Conservation (phyloP, 305 asterid genomes). For the Fraxinus paxiana region DNA sequence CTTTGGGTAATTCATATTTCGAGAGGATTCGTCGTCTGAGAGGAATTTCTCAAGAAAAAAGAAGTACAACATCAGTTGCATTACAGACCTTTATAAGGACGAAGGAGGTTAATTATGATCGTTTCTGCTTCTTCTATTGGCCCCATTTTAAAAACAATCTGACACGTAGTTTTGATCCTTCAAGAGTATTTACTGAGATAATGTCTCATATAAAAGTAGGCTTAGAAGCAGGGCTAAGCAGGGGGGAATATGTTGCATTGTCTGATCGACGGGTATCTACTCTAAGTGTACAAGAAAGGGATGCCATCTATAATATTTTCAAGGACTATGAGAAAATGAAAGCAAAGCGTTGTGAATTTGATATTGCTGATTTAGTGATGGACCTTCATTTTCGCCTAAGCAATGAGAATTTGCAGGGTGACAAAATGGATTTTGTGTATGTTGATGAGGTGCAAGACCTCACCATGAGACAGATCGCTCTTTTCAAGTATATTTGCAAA, state of each 20-base stretch:
- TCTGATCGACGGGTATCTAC: conserved; percentile 45
- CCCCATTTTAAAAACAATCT: conserved; percentile 46
- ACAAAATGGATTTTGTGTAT: conserved; percentile 71
- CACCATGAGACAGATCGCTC: conserved; percentile 59
- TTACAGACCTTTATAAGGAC: conserved; percentile 44
- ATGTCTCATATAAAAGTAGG: conserved; percentile 76
- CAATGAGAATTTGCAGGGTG: conserved; percentile 36
- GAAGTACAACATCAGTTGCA: conserved; percentile 35
- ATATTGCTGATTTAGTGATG: conserved; percentile 63
- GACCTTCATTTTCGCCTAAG: conserved; percentile 52
- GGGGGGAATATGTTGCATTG: conserved; percentile 39
- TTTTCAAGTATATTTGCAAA: conserved; percentile 53
- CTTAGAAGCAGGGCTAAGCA: conserved; percentile 36
- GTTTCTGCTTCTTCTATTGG: conserved; percentile 57
- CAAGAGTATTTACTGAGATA: conserved; percentile 59
- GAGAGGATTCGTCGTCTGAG: conserved; percentile 40
- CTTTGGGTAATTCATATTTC: conserved; percentile 52
- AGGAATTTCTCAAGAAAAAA: conserved; percentile 23
- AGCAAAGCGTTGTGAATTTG: conserved; percentile 47
- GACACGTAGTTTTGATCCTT: conserved; percentile 52
- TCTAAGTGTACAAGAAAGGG: conserved; percentile 34
- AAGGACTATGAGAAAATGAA: conserved; percentile 63
- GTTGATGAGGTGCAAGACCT: conserved; percentile 82
- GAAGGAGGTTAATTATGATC: conserved; percentile 61
- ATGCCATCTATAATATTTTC: conserved; percentile 46